Conservation (phyloP, 441 rosid genomes). For the Geranium incanum region DNA sequence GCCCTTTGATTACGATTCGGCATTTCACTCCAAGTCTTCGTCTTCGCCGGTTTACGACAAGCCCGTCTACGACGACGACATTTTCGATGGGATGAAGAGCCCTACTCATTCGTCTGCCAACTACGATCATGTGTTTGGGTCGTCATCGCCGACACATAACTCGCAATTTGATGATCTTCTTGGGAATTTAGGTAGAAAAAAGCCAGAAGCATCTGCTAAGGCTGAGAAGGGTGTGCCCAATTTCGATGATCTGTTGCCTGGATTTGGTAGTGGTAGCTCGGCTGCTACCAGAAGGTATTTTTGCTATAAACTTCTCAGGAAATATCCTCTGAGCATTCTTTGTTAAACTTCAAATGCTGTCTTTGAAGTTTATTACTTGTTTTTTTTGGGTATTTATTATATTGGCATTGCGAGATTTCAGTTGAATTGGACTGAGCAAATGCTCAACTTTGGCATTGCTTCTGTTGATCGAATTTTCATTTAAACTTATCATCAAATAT, state of each 20-base stretch:
- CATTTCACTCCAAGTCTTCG: not conserved
- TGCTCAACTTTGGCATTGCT: too few species aligned
- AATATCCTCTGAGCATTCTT: too few species aligned
- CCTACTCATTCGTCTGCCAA: constrained; percentile 27
- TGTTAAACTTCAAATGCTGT: too few species aligned
- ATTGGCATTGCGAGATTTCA: too few species aligned
- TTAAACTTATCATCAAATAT: not conserved
- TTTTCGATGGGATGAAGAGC: constrained; percentile 55
- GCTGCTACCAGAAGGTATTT: constrained; percentile 32
- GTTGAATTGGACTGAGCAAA: too few species aligned
- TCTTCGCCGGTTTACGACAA: constrained; percentile 54
- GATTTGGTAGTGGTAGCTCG: constrained; percentile 58
- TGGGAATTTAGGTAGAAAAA: constrained; percentile 50
- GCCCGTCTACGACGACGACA: constrained; percentile 78
- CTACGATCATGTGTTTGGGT: constrained; percentile 43
- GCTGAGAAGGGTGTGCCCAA: constrained; percentile 31
- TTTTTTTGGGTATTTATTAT: too few species aligned
- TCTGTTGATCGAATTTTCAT: not conserved
- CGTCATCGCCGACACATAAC: constrained; percentile 22
- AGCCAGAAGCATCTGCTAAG: constrained; percentile 19
- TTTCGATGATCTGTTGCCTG: constrained; percentile 67
- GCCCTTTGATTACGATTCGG: not conserved
- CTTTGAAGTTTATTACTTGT: not conserved
- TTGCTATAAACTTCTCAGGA: not conserved
- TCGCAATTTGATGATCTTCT: constrained; percentile 60